Base-by-base conservation (phyloP, 805 yeast species). In the Barnettozyma sucrosica region DNA sequence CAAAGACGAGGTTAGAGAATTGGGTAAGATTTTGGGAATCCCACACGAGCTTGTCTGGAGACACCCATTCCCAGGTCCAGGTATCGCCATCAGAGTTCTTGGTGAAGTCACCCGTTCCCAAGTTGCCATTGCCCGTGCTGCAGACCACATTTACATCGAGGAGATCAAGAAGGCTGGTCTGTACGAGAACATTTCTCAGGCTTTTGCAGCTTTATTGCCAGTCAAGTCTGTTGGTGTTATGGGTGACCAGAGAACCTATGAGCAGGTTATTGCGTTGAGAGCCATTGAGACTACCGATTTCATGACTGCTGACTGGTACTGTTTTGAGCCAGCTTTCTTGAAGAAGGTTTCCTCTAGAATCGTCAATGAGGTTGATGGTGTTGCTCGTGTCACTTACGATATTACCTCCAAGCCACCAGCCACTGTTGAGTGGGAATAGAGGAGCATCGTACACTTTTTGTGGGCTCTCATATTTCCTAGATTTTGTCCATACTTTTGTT, bases 51-150 rank as follows among this genome's bases (percentile, higher is more conserved):
- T 93, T 59, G 98, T 93, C 57, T 92, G 98, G 98, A 88, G 99
- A 78, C 99, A 93, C 68, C 99, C 99, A 49, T 93, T 93, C 95
- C 99, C 99, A 62, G 99, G 99, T 67, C 99, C 99, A 67, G 99
- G 99, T 75, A 86, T 93, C 66, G 99, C 97, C 59, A 93, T 93
- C 68, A 85, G 99, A 72, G 95, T 93, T 48, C 76, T 93, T 43
- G 99, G 99, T 59, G 98, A 92, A 74, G 98, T 93, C 54, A 87
- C 97, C 50, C 85, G 81, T 57, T 81, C 76, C 56, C 99, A 93
- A 74, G 93, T 93, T 49, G 92, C 81, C 65, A 93, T 93, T 65
- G 99, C 98, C 40, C 85, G 98, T 72, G 92, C 89, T 67, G 99
- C 99, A 53, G 99, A 93, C 68, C 77, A 75, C 69, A 93, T 93